A percentile compares a stretch with the other conserved stretches of the same genome.
These are phyloP conservation scores for Lachancea sp. DNA, from an alignment of 805 yeast species.

Conservation along the genomic window DNA sequence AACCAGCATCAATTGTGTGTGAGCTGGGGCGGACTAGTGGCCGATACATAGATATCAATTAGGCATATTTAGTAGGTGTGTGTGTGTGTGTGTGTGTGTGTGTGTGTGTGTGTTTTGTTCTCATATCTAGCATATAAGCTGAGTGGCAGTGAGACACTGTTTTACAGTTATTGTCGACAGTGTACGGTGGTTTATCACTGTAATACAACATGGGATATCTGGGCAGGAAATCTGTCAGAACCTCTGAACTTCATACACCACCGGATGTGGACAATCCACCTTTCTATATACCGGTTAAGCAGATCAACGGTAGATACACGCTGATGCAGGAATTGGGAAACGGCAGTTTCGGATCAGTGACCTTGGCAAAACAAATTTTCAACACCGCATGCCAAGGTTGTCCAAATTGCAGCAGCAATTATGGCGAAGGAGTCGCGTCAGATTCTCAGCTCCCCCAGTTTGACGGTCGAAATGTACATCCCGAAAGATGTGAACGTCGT, in stretches of 20 bases:
- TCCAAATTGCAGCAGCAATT: not conserved
- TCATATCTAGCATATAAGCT: no score
- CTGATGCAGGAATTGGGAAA: conserved; percentile 52
- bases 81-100: no score
- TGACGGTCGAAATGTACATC: not conserved
- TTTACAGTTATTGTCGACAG: not conserved
- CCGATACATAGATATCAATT: no score
- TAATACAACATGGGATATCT: conserved; percentile 4
- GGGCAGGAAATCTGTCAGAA: conserved; percentile 12
- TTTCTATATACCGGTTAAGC: conserved; percentile 38
- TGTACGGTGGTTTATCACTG: not conserved
- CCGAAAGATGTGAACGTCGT: not conserved
- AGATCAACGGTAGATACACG: conserved; percentile 41
- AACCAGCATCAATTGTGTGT: no score
- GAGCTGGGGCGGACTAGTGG: no score
- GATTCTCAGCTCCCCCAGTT: not conserved
- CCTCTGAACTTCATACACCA: conserved; percentile 24
- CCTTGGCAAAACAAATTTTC: conserved; percentile 44
- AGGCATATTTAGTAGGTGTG: no score
- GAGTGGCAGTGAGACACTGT: no score
- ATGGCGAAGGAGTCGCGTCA: not conserved
- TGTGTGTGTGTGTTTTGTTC: no score
- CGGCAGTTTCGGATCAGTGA: conserved; percentile 72
- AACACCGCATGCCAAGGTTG: conserved; percentile 20
- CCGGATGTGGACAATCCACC: conserved; percentile 38